Conservation (phyloP, 768 basidiomycete genomes). For the Multifurca ochricompacta region DNA sequence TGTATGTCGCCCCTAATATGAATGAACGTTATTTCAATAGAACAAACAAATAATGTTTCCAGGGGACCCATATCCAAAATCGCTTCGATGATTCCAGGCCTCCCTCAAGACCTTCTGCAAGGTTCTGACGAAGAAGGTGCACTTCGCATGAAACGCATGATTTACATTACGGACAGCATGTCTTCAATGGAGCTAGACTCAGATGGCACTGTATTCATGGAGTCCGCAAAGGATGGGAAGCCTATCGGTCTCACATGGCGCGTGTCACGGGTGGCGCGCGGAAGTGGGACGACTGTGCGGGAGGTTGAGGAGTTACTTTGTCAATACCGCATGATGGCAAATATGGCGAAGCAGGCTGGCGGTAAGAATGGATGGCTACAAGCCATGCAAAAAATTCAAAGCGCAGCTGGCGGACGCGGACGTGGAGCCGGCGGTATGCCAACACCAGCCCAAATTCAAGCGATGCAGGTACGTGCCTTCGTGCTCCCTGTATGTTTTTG, state of each 20-base stretch:
- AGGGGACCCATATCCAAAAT: slow-evolving; percentile 99
- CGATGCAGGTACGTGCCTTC: slow-evolving; percentile 69
- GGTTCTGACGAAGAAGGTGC: slow-evolving; percentile 93
- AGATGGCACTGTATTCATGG: slow-evolving; percentile 88
- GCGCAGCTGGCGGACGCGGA: slow-evolving; percentile 76
- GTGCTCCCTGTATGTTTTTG: neutral
- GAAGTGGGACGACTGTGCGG: slow-evolving; percentile 88
- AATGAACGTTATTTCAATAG: slow-evolving; percentile 14
- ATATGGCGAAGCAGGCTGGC: slow-evolving; percentile 97
- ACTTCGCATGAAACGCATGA: slow-evolving; percentile 90
- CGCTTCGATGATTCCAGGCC: slow-evolving; percentile 96
- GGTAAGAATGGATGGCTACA: slow-evolving; percentile 94
- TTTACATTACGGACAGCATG: slow-evolving; percentile 99
- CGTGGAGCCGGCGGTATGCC: slow-evolving; percentile 85
- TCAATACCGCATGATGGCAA: slow-evolving; percentile 98
- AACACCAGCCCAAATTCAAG: slow-evolving; percentile 87
- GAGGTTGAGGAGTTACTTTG: slow-evolving; percentile 98
- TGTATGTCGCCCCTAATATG: slow-evolving; percentile 45
- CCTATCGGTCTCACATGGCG: slow-evolving; percentile 85
- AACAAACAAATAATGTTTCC: slow-evolving; percentile 15
- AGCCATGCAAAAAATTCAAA: slow-evolving; percentile 91
- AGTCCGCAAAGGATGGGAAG: slow-evolving; percentile 73
- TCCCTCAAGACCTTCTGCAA: slow-evolving; percentile 84
- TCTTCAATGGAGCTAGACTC: slow-evolving; percentile 88
- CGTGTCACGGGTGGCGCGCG: slow-evolving; percentile 82